phyloP scores from a whole-genome alignment of 768 basidiomycete species.

The Hypholoma fasciculare region DNA sequence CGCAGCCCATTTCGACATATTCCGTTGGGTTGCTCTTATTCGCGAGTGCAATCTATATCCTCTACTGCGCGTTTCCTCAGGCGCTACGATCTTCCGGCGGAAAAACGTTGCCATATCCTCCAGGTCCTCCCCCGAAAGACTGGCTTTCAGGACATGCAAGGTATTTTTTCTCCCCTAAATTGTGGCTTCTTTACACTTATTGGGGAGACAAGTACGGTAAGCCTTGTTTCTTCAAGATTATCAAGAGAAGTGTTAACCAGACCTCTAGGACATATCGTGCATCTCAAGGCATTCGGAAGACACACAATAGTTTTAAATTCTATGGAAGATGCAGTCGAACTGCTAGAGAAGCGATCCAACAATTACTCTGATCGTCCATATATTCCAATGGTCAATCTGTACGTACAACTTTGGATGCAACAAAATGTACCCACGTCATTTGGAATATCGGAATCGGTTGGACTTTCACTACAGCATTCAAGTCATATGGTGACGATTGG shows the following conservation, averaged over 20 bases:
- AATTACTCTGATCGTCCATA: conserved; percentile 5
- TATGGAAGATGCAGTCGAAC: conserved; percentile 16
- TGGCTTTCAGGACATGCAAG: conserved; percentile 6
- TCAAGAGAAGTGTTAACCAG: not conserved
- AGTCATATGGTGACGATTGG: conserved; percentile 29
- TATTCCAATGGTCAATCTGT: conserved; percentile 25
- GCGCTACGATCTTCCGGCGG: not conserved
- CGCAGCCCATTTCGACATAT: too few species aligned
- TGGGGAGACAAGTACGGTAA: not conserved
- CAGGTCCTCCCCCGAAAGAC: not conserved
- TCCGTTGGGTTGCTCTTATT: too few species aligned
- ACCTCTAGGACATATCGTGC: not conserved
- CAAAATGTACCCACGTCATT: not conserved
- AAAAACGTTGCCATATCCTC: not conserved
- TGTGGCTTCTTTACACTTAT: not conserved
- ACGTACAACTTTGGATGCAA: not conserved
- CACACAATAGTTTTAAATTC: conserved; percentile 23
- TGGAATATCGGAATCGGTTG: conserved; percentile 28
- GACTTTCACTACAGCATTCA: conserved; percentile 25
- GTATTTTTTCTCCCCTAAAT: not conserved
- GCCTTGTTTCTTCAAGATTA: not conserved
- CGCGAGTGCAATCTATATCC: not conserved
- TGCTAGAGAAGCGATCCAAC: conserved; percentile 22
- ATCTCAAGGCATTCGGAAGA: conserved; percentile 6
- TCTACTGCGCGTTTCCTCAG: not conserved